Evolutionary conservation across 2,329 filamentous ascomycete genomes (phyloP).

Genomic region (Xylariaceae sp.): DNA sequence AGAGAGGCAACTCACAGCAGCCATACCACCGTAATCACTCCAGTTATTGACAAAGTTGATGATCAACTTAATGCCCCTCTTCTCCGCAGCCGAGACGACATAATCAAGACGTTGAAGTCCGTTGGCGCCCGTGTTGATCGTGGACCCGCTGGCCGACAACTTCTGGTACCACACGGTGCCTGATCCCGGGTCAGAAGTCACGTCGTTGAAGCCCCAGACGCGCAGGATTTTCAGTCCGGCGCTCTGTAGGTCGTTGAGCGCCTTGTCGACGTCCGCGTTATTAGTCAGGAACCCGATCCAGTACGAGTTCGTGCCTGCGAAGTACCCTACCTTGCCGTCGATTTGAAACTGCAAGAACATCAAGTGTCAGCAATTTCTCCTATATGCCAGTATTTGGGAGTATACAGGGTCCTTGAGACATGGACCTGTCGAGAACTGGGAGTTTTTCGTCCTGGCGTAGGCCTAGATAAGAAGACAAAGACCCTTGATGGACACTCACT

Average conservation of each 20-base stretch:
- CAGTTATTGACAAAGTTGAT: conserved; percentile 74
- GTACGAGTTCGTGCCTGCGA: conserved; percentile 60
- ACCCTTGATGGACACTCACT: conserved; percentile 20
- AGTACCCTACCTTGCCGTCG: conserved; percentile 52
- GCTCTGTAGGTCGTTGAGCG: conserved; percentile 53
- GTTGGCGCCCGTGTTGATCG: conserved; percentile 68
- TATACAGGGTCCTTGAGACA: conserved; percentile 31
- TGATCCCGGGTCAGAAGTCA: conserved; percentile 48
- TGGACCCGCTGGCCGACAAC: conserved; percentile 56
- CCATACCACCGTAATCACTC: conserved; percentile 72
- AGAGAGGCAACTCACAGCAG: conserved; percentile 46
- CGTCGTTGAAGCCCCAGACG: conserved; percentile 68
- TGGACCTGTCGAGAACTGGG: not conserved
- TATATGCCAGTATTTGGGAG: conserved; percentile 17
- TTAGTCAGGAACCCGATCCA: conserved; percentile 60
- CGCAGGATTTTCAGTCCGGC: conserved; percentile 65
- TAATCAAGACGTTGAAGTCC: conserved; percentile 70
- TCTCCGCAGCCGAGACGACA: conserved; percentile 66
- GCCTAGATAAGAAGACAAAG: conserved; percentile 14
- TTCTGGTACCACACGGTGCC: conserved; percentile 60
- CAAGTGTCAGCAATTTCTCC: not conserved
- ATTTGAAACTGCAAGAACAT: conserved; percentile 44
- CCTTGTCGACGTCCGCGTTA: conserved; percentile 60
- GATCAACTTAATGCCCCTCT: conserved; percentile 66
- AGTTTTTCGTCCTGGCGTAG: not conserved